phyloP scores from a whole-genome alignment of 768 basidiomycete genomes.

The Russula griseocarnosa region DNA sequence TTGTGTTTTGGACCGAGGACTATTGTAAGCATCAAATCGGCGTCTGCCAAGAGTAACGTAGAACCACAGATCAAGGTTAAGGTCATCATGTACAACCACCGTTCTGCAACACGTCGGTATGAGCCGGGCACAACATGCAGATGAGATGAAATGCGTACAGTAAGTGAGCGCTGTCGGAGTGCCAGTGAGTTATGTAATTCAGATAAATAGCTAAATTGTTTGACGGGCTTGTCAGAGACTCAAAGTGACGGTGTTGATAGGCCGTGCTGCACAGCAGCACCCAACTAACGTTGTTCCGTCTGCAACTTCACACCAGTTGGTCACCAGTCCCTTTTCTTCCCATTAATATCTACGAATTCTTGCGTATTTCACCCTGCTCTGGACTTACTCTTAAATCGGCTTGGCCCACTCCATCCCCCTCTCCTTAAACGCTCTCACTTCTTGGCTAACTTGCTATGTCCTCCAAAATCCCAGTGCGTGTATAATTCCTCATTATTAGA shows the following conservation, averaged over 20 bases:
- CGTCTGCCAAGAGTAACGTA: too few relatives aligned
- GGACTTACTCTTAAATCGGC: slow-evolving; percentile 2
- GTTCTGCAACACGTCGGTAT: too few relatives aligned
- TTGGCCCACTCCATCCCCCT: neutral
- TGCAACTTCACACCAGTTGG: slow-evolving; percentile 12
- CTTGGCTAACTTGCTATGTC: slow-evolving; percentile 20
- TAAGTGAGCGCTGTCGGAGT: too few relatives aligned
- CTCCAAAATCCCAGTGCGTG: slow-evolving; percentile 27
- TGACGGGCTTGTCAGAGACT: too few relatives aligned
- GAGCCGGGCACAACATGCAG: too few relatives aligned
- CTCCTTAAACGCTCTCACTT: neutral
- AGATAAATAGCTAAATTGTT: slow-evolving; percentile 6
- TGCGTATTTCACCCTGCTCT: slow-evolving; percentile 1
- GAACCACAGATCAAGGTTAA: too few relatives aligned
- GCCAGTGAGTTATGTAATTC: too few relatives aligned
- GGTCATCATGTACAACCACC: too few relatives aligned
- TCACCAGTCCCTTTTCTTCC: slow-evolving; percentile 2
- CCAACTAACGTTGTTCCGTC: slow-evolving; percentile 3
- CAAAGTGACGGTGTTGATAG: too few relatives aligned
- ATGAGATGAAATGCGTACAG: too few relatives aligned
- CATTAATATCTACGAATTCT: slow-evolving; percentile 11
- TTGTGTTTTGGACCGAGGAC: too few relatives aligned
- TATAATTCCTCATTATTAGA: slow-evolving; percentile 5
- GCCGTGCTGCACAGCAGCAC: slow-evolving; percentile 11
- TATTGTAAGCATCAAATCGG: too few relatives aligned